Base-by-base conservation (phyloP, 2,329 filamentous ascomycete genomes). In the Fusarium secorum region DNA sequence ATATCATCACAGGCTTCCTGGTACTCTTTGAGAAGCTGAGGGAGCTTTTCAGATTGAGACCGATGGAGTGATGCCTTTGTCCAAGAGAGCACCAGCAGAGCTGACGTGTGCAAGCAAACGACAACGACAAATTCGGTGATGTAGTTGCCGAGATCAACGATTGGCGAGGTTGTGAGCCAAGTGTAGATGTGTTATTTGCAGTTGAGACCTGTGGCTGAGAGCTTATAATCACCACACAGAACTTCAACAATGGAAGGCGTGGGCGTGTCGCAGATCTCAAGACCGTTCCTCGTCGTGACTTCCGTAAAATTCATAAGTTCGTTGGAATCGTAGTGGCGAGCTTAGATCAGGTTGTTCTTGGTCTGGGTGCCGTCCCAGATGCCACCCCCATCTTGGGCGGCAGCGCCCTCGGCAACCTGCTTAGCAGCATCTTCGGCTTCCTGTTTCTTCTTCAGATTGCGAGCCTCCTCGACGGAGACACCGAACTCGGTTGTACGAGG, bases 1-100 rank as follows among this genome's bases (percentile, higher is more conserved):
- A 89, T 79, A 18, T 88, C 82, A 15, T 81, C 81, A 33, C 87
- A 86, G 7, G 83, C 80, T 2, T 81, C 75, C 15, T 84, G 78
- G 72, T 90, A 91, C 10, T 82, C 71, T 33, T 79, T 79, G 2
- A 89, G 83, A 3, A 88, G 74, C 1, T 79, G 71, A 5, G 85
- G 84, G 49, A 95, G 84, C 2, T 81, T 76, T 0, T 76, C 38
- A 41, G 38, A 41, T 42, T 3, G 11, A 42, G 39, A 8, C 22
- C 22, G 39, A 7, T 18, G 39, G 4, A 42, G 8, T 22, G n/a
- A 39, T n/a, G 33, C 18, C 17, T 22, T 7, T 18, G 1, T 32
- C 15, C 14, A 7, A 39, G 35, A 36, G 35, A 36, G 18, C 10
- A 36, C 10, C 18, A 20, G 18, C 18, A 18, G 33, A 35, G 1